Conservation (phyloP, 2,329 filamentous ascomycete genomes). For the Pseudogymnoascus sp. region DNA sequence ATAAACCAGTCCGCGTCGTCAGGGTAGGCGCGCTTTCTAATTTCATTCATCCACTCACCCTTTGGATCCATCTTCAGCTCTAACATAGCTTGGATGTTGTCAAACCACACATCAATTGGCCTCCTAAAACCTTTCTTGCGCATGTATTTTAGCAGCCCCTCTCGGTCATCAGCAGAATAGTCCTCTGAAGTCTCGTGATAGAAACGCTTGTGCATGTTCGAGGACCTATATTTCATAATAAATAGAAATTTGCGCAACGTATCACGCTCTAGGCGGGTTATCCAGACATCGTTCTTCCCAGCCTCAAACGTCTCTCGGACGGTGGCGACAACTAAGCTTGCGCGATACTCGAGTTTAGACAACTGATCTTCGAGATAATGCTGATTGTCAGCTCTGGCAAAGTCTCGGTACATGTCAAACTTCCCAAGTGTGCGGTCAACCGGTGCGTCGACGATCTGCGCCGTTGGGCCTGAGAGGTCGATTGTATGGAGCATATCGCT, state of each 20-base stretch:
- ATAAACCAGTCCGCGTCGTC: constrained; percentile 29
- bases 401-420: constrained; percentile 29
- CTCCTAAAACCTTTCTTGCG: constrained; percentile 22
- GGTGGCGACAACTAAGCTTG: constrained; percentile 20
- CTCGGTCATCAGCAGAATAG: constrained; percentile 29
- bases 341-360: constrained; percentile 23
- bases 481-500: constrained; percentile 22
- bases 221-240: constrained; percentile 38
- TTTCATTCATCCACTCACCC: constrained; percentile 23
- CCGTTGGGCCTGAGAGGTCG: constrained; percentile 16
- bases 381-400: constrained; percentile 19
- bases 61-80: constrained; percentile 27
- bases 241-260: constrained; percentile 40
- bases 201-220: constrained; percentile 31
- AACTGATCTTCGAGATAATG: constrained; percentile 26
- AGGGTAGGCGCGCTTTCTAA: constrained; percentile 24
- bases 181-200: constrained; percentile 28
- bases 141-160: constrained; percentile 28
- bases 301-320: constrained; percentile 20
- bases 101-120: constrained; percentile 31
- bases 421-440: constrained; percentile 26
- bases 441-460: constrained; percentile 15
- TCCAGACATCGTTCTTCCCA: constrained; percentile 21
- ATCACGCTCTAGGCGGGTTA: constrained; percentile 31
- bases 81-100: constrained; percentile 29